Conservation (phyloP, 768 basidiomycete genomes). For the Postia placenta region DNA sequence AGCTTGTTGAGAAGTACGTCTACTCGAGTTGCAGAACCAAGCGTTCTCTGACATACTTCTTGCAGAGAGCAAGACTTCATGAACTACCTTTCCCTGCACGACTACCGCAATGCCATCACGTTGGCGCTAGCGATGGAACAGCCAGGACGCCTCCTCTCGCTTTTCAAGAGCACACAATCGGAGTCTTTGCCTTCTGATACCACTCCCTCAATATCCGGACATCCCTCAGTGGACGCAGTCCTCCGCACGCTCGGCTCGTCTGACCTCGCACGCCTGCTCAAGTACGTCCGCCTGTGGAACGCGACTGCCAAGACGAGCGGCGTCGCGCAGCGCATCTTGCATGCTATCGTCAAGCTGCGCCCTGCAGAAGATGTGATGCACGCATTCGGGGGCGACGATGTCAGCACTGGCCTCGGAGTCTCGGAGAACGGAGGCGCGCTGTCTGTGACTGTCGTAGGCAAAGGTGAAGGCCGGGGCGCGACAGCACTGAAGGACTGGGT, state of each 20-base stretch:
- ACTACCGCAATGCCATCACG: constrained; percentile 87
- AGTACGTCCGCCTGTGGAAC: constrained; percentile 90
- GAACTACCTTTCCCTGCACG: constrained; percentile 82
- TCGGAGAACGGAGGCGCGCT: constrained; percentile 15
- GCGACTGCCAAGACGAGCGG: constrained; percentile 83
- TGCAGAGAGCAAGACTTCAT: constrained; percentile 93
- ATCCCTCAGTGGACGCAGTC: constrained; percentile 72
- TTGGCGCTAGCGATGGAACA: constrained; percentile 92
- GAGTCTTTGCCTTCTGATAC: constrained; percentile 16
- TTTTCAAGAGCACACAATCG: constrained; percentile 63
- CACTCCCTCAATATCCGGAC: constrained; percentile 52
- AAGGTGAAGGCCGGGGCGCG: constrained; percentile 16
- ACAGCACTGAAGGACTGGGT: constrained; percentile 62
- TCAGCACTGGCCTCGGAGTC: constrained; percentile 25
- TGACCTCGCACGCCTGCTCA: constrained; percentile 77
- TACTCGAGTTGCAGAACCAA: neutral
- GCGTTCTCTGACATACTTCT: neutral
- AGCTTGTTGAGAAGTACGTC: constrained; percentile 76
- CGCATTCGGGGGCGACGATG: constrained; percentile 42
- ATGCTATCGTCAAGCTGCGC: constrained; percentile 74
- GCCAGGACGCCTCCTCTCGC: constrained; percentile 74
- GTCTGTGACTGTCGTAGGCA: neutral
- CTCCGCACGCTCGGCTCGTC: constrained; percentile 61
- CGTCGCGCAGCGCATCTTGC: constrained; percentile 80
- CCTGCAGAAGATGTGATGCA: constrained; percentile 66